These are phyloP conservation scores for Candida vartiovaarae DNA, from an alignment of 805 yeast genomes.

Conservation along the genomic window DNA sequence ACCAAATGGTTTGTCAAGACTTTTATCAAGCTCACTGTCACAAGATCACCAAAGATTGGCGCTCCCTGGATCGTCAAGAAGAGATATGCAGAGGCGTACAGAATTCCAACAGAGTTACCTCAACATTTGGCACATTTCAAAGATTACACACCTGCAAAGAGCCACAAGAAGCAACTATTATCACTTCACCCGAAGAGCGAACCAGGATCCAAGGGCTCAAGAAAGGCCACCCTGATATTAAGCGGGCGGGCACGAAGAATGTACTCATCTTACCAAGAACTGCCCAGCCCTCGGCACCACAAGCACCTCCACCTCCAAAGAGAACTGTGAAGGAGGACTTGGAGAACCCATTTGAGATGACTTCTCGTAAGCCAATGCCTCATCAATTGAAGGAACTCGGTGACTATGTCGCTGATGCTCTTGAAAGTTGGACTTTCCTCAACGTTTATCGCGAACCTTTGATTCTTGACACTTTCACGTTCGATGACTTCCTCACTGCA, in stretches of 20 bases:
- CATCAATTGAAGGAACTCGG: slow-evolving; percentile 12
- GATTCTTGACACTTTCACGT: slow-evolving; percentile 63
- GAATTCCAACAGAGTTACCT: slow-evolving; percentile 58
- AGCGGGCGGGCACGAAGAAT: slow-evolving; percentile 1
- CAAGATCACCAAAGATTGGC: slow-evolving; percentile 73
- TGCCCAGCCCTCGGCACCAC: slow-evolving; percentile 3
- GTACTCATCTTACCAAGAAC: slow-evolving; percentile 1
- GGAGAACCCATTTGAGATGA: slow-evolving; percentile 12
- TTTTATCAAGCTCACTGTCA: slow-evolving; percentile 63
- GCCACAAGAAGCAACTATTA: slow-evolving; percentile 4
- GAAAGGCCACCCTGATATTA: slow-evolving; percentile 6
- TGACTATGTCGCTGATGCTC: slow-evolving; percentile 30
- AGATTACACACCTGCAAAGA: slow-evolving; percentile 18
- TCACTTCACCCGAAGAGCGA: slow-evolving; percentile 7
- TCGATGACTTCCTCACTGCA: slow-evolving; percentile 65
- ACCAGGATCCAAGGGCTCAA: neutral
- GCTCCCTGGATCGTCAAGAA: slow-evolving; percentile 94
- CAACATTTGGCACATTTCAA: slow-evolving; percentile 35
- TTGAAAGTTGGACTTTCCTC: slow-evolving; percentile 71
- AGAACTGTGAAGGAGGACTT: slow-evolving; percentile 19
- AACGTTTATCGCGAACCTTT: slow-evolving; percentile 63
- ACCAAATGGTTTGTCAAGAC: slow-evolving; percentile 90
- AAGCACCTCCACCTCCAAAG: slow-evolving; percentile 14
- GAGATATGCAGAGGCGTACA: slow-evolving; percentile 61
- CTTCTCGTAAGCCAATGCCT: slow-evolving; percentile 17